Percentiles rank a stretch among this genome's conserved stretches.
These are phyloP conservation scores for Penicillium hordei DNA, from an alignment of 2,329 filamentous ascomycete genomes.

Conservation along the genomic window DNA sequence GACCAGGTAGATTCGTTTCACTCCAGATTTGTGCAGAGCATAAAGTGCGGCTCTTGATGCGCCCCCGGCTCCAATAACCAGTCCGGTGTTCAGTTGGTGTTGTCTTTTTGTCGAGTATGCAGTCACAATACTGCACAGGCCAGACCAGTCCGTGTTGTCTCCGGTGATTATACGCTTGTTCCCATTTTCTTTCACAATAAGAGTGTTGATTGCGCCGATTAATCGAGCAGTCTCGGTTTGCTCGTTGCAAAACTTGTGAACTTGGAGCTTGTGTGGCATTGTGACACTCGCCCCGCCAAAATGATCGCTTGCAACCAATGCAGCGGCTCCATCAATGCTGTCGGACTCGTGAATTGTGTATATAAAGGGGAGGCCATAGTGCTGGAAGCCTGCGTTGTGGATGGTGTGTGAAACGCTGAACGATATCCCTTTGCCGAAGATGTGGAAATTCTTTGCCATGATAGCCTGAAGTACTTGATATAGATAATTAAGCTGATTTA, in stretches of 20 bases:
- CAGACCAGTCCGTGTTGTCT: conserved; percentile 48
- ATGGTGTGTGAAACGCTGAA: too few relatives aligned
- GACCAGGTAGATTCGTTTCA: conserved; percentile 38
- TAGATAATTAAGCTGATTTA: too few relatives aligned
- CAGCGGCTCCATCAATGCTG: too few relatives aligned
- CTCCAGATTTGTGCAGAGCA: conserved; percentile 31
- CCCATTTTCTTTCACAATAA: conserved; percentile 10
- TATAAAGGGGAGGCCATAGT: too few relatives aligned
- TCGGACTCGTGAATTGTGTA: too few relatives aligned
- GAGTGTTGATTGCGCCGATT: conserved; percentile 38
- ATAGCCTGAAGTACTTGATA: too few relatives aligned
- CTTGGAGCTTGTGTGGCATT: too few relatives aligned
- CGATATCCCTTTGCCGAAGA: too few relatives aligned
- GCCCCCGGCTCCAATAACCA: conserved; percentile 47
- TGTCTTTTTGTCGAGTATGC: conserved; percentile 10
- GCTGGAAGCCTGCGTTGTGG: too few relatives aligned
- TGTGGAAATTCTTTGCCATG: too few relatives aligned
- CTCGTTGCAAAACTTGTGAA: conserved; percentile 33
- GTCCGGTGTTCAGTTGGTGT: conserved; percentile 24
- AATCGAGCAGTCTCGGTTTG: conserved; percentile 35
- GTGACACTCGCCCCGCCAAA: too few relatives aligned
- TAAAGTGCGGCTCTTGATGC: conserved; percentile 45
- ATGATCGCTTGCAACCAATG: too few relatives aligned
- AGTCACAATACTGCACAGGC: conserved; percentile 37
- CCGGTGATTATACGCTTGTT: conserved; percentile 33